Evolutionary conservation across 768 basidiomycete genomes (phyloP), one percentile per base, ranked within the genome.

Genomic region (Pleurotus eryngii): DNA sequence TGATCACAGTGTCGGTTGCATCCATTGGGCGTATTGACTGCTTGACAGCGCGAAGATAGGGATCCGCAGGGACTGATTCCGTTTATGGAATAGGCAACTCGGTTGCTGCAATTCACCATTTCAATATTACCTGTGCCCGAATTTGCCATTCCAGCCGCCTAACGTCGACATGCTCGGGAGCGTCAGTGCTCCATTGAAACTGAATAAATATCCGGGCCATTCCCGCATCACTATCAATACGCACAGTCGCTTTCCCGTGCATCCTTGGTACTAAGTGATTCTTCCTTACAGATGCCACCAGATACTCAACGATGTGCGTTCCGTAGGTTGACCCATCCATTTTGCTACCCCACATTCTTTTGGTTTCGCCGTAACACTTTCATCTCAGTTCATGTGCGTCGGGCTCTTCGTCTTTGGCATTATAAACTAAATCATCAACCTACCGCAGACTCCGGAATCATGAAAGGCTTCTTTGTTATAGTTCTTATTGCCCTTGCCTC

Each of bases 401-500:
- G 30, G 30, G 30, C 22, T 15, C 47, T 48, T 18, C 17, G 24
- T 18, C 15, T 15, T 24, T 20, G 20, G 20, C 20, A 20, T 15
- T 48, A 24, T 24, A 18, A 3, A 24, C 22, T 15, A 7, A 48
- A 27, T n/a, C 14, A 14, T 1, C 11, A 15, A 35, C 17, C 14
- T 50, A 11, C 20, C 24, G 7, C 24, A 24, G 24, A 24, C 24
- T 24, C 22, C 15, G 24, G 38, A 54, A 12, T 15, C 35, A 54
- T 40, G 39, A 38, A 40, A 42, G 39, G 39, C 24, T 40, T 42
- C 51, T 35, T 39, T 40, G 18, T 24, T 38, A 8, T n/a, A 37
- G 39, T 38, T n/a, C 51, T 54, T 39, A 39, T 39, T 24, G 24
- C 42, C 51, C 42, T 54, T 38, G 51, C 39, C 22, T 35, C 51